Evolutionary conservation across 805 yeast genomes (phyloP), one percentile per base, ranked within the genome.

Genomic region (Jamesozyma jinghongensis): DNA sequence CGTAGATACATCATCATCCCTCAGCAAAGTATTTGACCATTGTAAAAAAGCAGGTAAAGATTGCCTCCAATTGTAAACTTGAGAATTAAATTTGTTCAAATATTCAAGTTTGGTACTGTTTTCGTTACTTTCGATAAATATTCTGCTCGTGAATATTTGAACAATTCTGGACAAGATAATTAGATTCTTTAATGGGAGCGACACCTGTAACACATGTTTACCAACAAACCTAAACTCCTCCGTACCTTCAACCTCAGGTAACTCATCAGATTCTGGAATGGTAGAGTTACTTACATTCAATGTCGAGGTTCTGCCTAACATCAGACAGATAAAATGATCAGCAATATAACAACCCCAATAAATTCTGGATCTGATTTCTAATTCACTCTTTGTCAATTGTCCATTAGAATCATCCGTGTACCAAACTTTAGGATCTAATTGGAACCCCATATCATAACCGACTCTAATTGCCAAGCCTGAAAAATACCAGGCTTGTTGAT

Each of bases 321-420:
- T 62, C 29, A 77, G 59, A 51, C 80, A 72, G 28, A 77, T 74
- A 49, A 77, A 73, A 52, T 76, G 82, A 54, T 78, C 85, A 2
- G 79, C 79, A 42, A 77, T 62, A 54, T 72, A 78, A 37, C 78
- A 70, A 3, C 84, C 84, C 85, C 85, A 78, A 53, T 74, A 75
- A 10, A 78, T 73, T 43, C 85, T 62, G 37, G 77, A 69, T 43
- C 81, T 65, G 40, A 78, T 75, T 32, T 71, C 75, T 14, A 72
- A 64, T 47, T 76, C 79, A 37, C 76, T 66, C 26, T 69, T 66
- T n/a, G 69, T 63, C 36, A 72, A 54, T 30, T 61, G 60, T 36
- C 52, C 54, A n/a, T 62, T 57, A 16, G 57, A 57, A 27, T 59
- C 64, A 11, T 56, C 61, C 7, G 63, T 50, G 47, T 69, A 69